Percentiles rank a stretch among this genome's conserved stretches.
phyloP scores from a whole-genome alignment of 345 rosid genomes.

The Melaleuca quinquenervia region DNA sequence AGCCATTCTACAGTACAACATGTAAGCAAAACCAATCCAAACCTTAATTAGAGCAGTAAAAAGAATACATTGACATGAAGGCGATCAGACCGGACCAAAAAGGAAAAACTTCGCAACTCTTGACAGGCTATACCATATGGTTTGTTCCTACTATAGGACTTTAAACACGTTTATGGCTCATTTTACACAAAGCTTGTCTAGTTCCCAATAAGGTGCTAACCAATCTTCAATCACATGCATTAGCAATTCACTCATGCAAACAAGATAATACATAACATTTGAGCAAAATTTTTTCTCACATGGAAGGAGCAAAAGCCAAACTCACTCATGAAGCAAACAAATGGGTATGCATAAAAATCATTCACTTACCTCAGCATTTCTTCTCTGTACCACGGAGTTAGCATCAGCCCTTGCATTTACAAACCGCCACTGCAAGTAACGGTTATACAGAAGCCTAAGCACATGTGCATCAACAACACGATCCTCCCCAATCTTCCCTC shows the following conservation, averaged over 20 bases:
- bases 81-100: background rate
- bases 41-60: background rate
- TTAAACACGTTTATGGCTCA: background rate
- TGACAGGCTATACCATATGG: background rate
- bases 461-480: conserved; percentile 65
- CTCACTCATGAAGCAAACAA: background rate
- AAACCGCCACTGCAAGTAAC: conserved; percentile 76
- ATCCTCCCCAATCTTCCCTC: conserved; percentile 78
- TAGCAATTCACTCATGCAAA: background rate
- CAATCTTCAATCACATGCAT: background rate
- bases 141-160: background rate
- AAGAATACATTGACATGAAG: background rate
- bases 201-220: background rate
- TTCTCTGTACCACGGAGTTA: conserved; percentile 44
- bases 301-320: background rate
- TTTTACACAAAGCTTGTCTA: background rate
- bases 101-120: background rate
- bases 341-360: background rate
- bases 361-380: conserved; percentile 61
- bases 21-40: background rate
- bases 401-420: conserved; percentile 72
- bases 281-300: background rate
- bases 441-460: conserved; percentile 81
- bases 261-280: background rate
- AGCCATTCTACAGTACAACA: background rate